These are phyloP conservation scores for Schwanniomyces pseudopolymorphus DNA, from an alignment of 805 yeast genomes.

Conservation along the genomic window DNA sequence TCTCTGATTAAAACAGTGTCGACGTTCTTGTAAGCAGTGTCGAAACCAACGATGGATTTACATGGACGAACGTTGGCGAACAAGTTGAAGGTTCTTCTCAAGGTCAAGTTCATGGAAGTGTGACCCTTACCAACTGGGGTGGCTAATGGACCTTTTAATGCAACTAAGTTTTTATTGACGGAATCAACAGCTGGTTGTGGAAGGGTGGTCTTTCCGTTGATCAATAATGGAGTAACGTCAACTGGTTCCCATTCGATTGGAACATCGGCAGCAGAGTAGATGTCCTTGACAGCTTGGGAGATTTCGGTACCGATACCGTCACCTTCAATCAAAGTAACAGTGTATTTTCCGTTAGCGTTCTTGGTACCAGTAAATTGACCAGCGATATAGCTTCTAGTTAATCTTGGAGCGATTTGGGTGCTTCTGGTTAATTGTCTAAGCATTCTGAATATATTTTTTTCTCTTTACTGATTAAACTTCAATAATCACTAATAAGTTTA, in stretches of 20 bases:
- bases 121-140: conserved; percentile 99
- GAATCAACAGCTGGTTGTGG: conserved; percentile 91
- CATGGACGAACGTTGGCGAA: conserved; percentile 98
- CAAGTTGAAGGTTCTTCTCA: conserved; percentile 93
- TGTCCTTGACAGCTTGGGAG: conserved; percentile 88
- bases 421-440: conserved; percentile 33
- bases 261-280: conserved; percentile 89
- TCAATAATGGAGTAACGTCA: conserved; percentile 90
- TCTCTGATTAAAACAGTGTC: conserved; percentile 97
- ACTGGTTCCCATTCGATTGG: conserved; percentile 98
- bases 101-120: conserved; percentile 93
- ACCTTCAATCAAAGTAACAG: conserved; percentile 96
- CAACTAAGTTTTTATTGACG: conserved; percentile 89
- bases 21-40: conserved; percentile 86
- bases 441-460: conserved; percentile 18
- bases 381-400: conserved; percentile 52
- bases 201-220: conserved; percentile 89
- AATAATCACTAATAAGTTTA: not conserved
- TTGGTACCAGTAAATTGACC: conserved; percentile 64
- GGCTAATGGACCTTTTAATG: conserved; percentile 96
- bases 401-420: conserved; percentile 27
- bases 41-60: conserved; percentile 87
- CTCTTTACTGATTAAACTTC: not conserved
- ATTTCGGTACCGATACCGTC: conserved; percentile 98
- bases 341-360: conserved; percentile 78